Evolutionary conservation across 2,329 filamentous ascomycete species (phyloP), one percentile per base, ranked within the genome.

Genomic region (Drechmeria coniospora): DNA sequence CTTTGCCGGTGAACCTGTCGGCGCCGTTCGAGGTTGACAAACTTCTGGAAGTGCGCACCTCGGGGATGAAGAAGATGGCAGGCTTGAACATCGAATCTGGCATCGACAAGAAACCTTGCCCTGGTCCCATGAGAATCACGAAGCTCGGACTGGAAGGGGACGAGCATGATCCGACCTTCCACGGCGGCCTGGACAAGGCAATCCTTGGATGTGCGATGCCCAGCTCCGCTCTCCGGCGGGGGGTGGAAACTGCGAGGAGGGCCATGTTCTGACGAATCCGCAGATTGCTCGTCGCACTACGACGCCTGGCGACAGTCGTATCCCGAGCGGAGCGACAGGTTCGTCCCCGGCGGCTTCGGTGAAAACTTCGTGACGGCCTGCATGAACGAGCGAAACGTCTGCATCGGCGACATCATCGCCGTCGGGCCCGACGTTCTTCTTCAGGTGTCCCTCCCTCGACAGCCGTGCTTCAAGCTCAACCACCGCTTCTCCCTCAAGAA

Each of bases 381-480:
- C 22, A 64, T 75, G 54, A 75, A 73, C 38, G 74, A 79, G 50
- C 57, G 61, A 20, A 77, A 72, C 36, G 52, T 77, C 1, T 77
- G 73, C 45, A 72, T 79, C 28, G 73, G 74, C 14, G 74, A 79
- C 37, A 51, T 68, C 10, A 52, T 73, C 12, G 51, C 58, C 0
- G 57, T 76, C 6, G 61, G 63, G 0, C 49, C 56, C 25, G 52
- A 57, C 2, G 55, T 69, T 1, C 32, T 69, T 3, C 54, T 76
- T 0, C 65, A 77, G 38, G 65, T 77, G 15, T 66, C 61, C 35
- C 51, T 75, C 15, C 73, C 73, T 1, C 60, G 74, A 11, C 64
- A 71, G 37, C 74, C 74, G 8, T 78, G 74, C 50, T 78, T 67
- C 52, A 79, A 78, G 43, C 59, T 79, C 7, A 79, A 78, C 42